Evolutionary conservation across 139 green algal genomes (phyloP).

Genomic region (Asterochloris sp.): DNA sequence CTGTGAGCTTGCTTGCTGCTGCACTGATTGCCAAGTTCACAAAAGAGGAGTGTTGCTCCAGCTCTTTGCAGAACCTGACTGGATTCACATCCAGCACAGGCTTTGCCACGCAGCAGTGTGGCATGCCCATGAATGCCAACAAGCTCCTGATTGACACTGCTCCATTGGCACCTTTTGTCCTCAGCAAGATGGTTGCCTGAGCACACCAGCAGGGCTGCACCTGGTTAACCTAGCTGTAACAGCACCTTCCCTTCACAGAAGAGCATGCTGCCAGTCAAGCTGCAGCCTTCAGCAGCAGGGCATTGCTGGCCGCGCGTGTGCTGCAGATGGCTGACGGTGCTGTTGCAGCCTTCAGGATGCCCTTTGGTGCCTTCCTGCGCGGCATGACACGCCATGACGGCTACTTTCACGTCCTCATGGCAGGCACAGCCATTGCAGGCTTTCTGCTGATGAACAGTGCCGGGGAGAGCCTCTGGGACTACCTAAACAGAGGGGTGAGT

Average conservation of each 20-base stretch:
- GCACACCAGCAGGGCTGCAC: too few relatives aligned
- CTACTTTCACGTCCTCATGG: constrained; percentile 15
- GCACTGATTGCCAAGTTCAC: too few relatives aligned
- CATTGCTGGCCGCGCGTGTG: neutral
- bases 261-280: neutral
- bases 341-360: neutral
- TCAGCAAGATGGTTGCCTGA: too few relatives aligned
- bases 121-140: too few relatives aligned
- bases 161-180: too few relatives aligned
- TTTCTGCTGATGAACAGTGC: constrained; percentile 1
- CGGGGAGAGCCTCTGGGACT: constrained; percentile 8
- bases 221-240: too few relatives aligned
- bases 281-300: neutral
- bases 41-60: too few relatives aligned
- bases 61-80: too few relatives aligned
- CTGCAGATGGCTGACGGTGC: neutral
- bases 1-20: neutral
- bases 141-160: too few relatives aligned
- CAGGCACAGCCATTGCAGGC: neutral
- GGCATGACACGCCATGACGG: constrained; percentile 13
- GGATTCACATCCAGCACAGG: too few relatives aligned
- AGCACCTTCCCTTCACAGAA: neutral
- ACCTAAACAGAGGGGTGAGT: constrained; percentile 9
- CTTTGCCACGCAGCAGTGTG: too few relatives aligned
- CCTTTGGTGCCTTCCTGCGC: neutral